Percentiles rank a stretch among this genome's conserved stretches.
Evolutionary conservation across 2,329 filamentous ascomycete species (phyloP).

Genomic region (Camillea tinctor): DNA sequence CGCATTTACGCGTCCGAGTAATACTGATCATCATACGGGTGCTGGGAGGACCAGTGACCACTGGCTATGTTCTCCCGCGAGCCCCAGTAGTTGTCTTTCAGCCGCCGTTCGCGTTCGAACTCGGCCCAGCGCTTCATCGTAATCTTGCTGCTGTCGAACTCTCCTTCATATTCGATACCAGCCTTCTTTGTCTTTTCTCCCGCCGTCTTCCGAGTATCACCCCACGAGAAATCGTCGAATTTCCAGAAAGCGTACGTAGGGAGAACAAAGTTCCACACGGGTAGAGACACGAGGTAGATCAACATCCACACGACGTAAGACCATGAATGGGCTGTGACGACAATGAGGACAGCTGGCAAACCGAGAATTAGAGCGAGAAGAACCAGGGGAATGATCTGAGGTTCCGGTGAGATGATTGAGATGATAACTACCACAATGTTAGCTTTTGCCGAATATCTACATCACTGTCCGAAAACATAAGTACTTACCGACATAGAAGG

Average conservation of each 20-base stretch:
- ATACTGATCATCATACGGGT: conserved; percentile 55
- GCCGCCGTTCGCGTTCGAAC: conserved; percentile 71
- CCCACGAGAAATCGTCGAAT: conserved; percentile 99
- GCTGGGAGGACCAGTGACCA: conserved; percentile 43
- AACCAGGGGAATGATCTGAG: conserved; percentile 86
- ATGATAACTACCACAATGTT: conserved; percentile 65
- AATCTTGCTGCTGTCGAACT: conserved; percentile 98
- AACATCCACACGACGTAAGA: conserved; percentile 96
- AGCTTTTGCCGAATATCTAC: conserved; percentile 6
- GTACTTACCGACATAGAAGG: conserved; percentile 85
- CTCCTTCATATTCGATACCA: conserved; percentile 84
- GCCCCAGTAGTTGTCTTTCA: conserved; percentile 50
- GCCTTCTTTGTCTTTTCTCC: conserved; percentile 87
- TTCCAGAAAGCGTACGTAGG: conserved; percentile 98
- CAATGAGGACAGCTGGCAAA: conserved; percentile 85
- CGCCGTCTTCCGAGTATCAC: conserved; percentile 92
- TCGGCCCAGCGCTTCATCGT: conserved; percentile 99
- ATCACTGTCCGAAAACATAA: background rate
- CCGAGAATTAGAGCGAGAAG: conserved; percentile 88
- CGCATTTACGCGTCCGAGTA: conserved; percentile 49
- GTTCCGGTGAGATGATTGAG: conserved; percentile 73
- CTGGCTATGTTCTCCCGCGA: conserved; percentile 51
- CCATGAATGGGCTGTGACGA: conserved; percentile 89
- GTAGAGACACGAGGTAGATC: conserved; percentile 89
- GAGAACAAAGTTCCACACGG: conserved; percentile 96